Percentiles rank a stretch among this genome's conserved stretches.
These are phyloP conservation scores for Dactylonectria macrodidyma DNA, from an alignment of 2,329 filamentous ascomycete genomes.

Conservation along the genomic window DNA sequence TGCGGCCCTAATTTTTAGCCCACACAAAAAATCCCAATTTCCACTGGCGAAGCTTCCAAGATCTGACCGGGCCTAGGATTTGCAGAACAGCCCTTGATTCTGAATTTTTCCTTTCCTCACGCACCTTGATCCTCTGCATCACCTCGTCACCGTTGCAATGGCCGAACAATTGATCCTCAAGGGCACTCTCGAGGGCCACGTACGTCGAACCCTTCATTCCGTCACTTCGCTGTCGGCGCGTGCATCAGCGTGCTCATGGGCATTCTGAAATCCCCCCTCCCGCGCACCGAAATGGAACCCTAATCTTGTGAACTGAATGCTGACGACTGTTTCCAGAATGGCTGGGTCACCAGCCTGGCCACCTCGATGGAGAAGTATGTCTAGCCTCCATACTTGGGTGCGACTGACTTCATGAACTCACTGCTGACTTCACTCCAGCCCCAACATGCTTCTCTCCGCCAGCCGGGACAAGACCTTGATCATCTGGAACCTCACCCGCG, in stretches of 20 bases:
- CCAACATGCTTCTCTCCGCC: constrained; percentile 99
- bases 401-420: constrained; percentile 20
- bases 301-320: constrained; percentile 39
- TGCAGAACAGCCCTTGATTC: constrained; percentile 50
- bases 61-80: constrained; percentile 49
- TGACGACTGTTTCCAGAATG: constrained; percentile 71
- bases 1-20: constrained; percentile 66
- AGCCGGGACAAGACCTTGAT: constrained; percentile 99
- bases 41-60: constrained; percentile 48
- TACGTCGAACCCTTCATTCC: constrained; percentile 61
- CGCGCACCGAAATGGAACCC: constrained; percentile 26
- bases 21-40: constrained; percentile 68
- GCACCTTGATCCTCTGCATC: constrained; percentile 55
- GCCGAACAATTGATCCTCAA: constrained; percentile 96
- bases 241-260: constrained; percentile 34
- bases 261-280: constrained; percentile 30
- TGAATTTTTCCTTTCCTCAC: constrained; percentile 54
- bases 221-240: constrained; percentile 35
- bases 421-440: constrained; percentile 66
- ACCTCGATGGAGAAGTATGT: constrained; percentile 98
- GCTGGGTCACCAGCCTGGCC: constrained; percentile 98
- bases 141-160: constrained; percentile 72
- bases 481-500: constrained; percentile 99
- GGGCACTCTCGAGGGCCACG: constrained; percentile 98
- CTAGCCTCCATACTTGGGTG: constrained; percentile 14